A percentile compares a stretch with the other conserved stretches of the same genome.
phyloP scores from a whole-genome alignment of 2,329 filamentous ascomycete species.

The Hortaea sp. region DNA sequence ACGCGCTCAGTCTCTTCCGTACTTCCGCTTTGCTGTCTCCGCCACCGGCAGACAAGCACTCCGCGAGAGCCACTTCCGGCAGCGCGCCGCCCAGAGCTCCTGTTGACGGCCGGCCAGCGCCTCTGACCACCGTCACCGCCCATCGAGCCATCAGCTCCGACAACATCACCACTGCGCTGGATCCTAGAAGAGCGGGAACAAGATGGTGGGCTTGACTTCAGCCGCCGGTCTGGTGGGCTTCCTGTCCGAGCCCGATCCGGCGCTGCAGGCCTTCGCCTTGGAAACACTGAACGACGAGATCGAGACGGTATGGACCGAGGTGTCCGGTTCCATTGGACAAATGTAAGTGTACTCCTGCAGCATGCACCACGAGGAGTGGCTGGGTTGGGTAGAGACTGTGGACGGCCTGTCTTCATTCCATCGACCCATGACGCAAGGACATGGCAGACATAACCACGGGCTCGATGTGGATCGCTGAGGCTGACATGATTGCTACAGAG shows the following conservation, averaged over 20 bases:
- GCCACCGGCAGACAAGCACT: too few species aligned
- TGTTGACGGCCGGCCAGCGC: background rate
- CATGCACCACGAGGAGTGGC: background rate
- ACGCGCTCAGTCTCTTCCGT: too few species aligned
- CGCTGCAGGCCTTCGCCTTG: slow-evolving; percentile 89
- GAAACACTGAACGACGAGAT: slow-evolving; percentile 94
- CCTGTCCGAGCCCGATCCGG: slow-evolving; percentile 84
- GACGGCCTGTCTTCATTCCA: too few species aligned
- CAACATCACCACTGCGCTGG: background rate
- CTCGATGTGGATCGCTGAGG: too few species aligned
- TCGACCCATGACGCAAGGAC: too few species aligned
- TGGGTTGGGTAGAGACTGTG: too few species aligned
- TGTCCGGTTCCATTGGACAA: slow-evolving; percentile 81
- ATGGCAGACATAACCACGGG: too few species aligned
- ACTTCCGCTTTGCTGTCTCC: too few species aligned
- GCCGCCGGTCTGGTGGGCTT: slow-evolving; percentile 93
- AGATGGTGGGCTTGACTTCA: slow-evolving; percentile 87
- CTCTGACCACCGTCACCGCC: background rate
- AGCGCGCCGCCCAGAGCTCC: background rate
- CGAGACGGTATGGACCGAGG: slow-evolving; percentile 94
- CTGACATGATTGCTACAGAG: slow-evolving; percentile 45
- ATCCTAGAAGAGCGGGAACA: slow-evolving; percentile 2
- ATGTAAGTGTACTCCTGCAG: slow-evolving; percentile 54
- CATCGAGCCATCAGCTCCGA: background rate
- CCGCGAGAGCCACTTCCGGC: background rate